Conservation (phyloP, 2,329 filamentous ascomycete genomes). For the Ophiobolus disseminans region DNA sequence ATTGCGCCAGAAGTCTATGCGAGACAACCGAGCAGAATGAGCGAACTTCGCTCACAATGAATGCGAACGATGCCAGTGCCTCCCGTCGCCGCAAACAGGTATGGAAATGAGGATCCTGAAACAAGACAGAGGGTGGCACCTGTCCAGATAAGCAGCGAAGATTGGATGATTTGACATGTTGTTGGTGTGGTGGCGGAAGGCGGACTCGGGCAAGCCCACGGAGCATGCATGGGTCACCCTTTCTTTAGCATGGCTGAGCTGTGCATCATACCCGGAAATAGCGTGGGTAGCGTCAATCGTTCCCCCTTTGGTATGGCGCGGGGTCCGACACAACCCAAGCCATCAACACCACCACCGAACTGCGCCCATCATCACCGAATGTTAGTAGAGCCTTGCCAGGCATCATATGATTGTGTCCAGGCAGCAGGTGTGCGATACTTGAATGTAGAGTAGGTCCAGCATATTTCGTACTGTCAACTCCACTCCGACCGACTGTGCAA, state of each 20-base stretch:
- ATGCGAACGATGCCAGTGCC: not conserved
- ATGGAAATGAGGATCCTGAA: not conserved
- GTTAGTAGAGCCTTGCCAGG: not conserved
- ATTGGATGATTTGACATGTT: not conserved
- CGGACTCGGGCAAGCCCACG: not conserved
- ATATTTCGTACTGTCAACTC: slow-evolving; percentile 1
- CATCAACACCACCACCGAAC: not conserved
- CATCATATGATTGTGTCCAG: not conserved
- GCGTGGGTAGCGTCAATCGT: not conserved
- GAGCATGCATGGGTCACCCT: not conserved
- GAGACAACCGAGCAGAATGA: not conserved
- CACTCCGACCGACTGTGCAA: not conserved
- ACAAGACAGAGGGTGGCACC: not conserved
- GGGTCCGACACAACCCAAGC: slow-evolving; percentile 7
- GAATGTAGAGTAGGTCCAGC: not conserved
- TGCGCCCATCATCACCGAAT: not conserved
- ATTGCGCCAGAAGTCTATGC: not conserved
- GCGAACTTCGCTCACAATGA: not conserved
- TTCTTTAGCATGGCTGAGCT: slow-evolving; percentile 14
- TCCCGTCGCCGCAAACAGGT: not conserved
- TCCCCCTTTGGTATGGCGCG: not conserved
- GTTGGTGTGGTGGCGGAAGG: slow-evolving; percentile 2
- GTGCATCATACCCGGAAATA: slow-evolving; percentile 3
- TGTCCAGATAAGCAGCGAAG: not conserved
- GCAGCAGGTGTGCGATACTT: slow-evolving; percentile 1